Evolutionary conservation across 345 rosid species (phyloP).

Genomic region (Viola odorata): DNA sequence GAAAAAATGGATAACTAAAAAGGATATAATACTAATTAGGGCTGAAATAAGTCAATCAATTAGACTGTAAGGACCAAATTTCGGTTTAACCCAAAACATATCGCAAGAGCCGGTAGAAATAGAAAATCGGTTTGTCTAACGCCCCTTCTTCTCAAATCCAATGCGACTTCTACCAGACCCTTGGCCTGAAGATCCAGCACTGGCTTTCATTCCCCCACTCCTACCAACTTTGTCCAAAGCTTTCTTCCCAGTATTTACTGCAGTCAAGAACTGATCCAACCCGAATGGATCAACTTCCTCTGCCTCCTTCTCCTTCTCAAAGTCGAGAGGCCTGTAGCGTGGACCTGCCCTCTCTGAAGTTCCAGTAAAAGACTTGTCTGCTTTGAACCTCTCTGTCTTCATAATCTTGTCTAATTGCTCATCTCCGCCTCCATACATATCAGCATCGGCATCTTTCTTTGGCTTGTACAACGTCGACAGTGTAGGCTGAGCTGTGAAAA

Average conservation of each 20-base stretch:
- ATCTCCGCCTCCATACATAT: slow-evolving; percentile 74
- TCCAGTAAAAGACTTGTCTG: slow-evolving; percentile 72
- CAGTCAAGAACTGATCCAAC: slow-evolving; percentile 72
- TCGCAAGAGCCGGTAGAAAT: background rate
- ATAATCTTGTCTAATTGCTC: slow-evolving; percentile 75
- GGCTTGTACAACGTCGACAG: slow-evolving; percentile 84
- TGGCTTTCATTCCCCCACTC: slow-evolving; percentile 93
- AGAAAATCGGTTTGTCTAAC: slow-evolving; percentile 6
- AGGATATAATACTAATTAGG: no score
- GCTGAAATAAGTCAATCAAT: no score
- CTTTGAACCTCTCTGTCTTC: slow-evolving; percentile 85
- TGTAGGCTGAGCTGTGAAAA: slow-evolving; percentile 81
- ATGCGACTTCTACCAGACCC: slow-evolving; percentile 80
- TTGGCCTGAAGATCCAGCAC: slow-evolving; percentile 75
- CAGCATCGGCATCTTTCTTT: slow-evolving; percentile 74
- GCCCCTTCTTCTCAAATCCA: slow-evolving; percentile 77
- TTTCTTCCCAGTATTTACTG: slow-evolving; percentile 78
- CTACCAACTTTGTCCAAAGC: slow-evolving; percentile 69
- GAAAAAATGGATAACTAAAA: no score
- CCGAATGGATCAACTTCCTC: slow-evolving; percentile 96
- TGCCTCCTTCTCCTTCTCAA: slow-evolving; percentile 74
- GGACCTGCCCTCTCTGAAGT: slow-evolving; percentile 64
- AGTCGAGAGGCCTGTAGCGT: slow-evolving; percentile 79
- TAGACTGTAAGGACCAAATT: no score
- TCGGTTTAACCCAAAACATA: no score